Conservation (phyloP, 495 filamentous ascomycete species). For the Coniosporium apollinis region DNA sequence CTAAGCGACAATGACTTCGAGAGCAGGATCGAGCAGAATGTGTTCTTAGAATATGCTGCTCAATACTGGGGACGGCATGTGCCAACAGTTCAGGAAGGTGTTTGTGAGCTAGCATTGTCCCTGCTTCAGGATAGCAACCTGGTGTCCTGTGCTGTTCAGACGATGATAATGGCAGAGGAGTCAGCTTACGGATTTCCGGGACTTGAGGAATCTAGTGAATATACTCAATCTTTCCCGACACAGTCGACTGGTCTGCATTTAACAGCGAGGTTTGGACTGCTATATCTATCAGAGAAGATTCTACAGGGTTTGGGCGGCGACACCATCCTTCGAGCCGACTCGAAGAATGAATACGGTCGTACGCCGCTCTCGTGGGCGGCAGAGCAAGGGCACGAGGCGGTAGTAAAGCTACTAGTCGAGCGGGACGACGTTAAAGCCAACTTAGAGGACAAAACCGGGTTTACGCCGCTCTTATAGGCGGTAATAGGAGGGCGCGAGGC, state of each 20-base stretch:
- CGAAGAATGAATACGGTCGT: background rate
- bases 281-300: conserved; percentile 1
- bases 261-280: conserved; percentile 5
- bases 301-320: background rate
- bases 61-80: conserved; percentile 31
- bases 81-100: conserved; percentile 10
- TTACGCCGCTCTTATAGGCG: background rate
- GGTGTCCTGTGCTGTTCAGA: conserved; percentile 1
- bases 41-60: conserved; percentile 27
- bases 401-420: conserved; percentile 1
- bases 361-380: background rate
- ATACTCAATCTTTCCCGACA: conserved; percentile 2
- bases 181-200: conserved; percentile 1
- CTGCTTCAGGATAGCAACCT: conserved; percentile 1
- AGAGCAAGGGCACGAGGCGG: background rate
- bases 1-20: conserved; percentile 16
- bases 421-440: background rate
- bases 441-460: background rate
- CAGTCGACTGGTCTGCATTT: conserved; percentile 1
- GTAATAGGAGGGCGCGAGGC: conserved; percentile 1
- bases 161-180: background rate
- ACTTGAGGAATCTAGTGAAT: no score
- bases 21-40: conserved; percentile 14
- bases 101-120: conserved; percentile 5
- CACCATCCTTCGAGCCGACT: background rate